A percentile compares a stretch with the other conserved stretches of the same genome.
phyloP scores from a whole-genome alignment of 805 yeast species.

The Nakazawaea holstii region DNA sequence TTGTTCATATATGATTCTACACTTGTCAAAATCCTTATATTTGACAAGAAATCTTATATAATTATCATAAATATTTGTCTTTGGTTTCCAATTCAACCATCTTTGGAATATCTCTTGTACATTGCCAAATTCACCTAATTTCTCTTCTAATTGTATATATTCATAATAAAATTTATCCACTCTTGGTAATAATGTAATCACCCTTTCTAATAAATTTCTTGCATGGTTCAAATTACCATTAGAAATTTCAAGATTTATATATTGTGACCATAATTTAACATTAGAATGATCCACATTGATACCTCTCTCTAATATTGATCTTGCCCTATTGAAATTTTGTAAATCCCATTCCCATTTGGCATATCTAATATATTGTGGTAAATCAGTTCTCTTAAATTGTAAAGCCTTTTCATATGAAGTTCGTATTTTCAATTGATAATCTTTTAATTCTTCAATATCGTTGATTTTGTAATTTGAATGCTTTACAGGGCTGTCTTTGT shows the following conservation, averaged over 20 bases:
- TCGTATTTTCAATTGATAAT: constrained; percentile 70
- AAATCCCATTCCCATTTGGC: constrained; percentile 84
- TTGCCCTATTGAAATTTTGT: constrained; percentile 70
- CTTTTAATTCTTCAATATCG: constrained; percentile 78
- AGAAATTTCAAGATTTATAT: constrained; percentile 72
- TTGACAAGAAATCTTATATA: constrained; percentile 70
- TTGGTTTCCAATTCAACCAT: constrained; percentile 82
- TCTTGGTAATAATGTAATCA: constrained; percentile 66
- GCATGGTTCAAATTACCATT: constrained; percentile 81
- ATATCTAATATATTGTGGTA: constrained; percentile 88
- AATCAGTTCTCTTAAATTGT: constrained; percentile 74
- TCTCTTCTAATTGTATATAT: constrained; percentile 79
- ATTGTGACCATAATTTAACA: constrained; percentile 82
- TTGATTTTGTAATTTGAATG: constrained; percentile 45
- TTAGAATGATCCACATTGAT: constrained; percentile 68
- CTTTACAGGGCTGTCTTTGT: constrained; percentile 33
- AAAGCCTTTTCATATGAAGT: constrained; percentile 83
- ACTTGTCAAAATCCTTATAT: constrained; percentile 46
- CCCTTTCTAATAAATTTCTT: constrained; percentile 75
- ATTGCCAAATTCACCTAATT: constrained; percentile 55
- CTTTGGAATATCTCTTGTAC: constrained; percentile 64
- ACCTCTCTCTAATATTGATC: constrained; percentile 87
- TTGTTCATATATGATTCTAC: constrained; percentile 50
- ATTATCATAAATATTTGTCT: constrained; percentile 61
- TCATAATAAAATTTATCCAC: constrained; percentile 84